Evolutionary conservation across 805 yeast species (phyloP), one percentile per base, ranked within the genome.

Genomic region (Sugiyamaella qingdaonensis): DNA sequence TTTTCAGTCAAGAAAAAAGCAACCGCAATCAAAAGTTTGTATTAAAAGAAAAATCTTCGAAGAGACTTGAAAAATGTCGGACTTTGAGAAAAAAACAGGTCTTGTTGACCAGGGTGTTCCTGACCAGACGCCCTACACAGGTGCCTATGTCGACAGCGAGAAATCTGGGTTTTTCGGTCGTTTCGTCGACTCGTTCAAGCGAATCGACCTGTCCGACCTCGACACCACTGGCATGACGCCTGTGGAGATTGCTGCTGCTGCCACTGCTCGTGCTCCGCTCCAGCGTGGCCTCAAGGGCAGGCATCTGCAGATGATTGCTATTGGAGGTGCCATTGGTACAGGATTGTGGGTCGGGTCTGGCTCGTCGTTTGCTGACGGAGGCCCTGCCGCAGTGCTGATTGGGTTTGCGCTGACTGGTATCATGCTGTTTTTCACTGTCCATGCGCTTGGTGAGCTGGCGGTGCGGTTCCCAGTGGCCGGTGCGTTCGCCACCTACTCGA

Each of bases 291-390:
- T 76, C 50, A 68, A 68, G 56, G 61, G 74, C 8, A 75, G 89
- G 62, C 90, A 85, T 67, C 72, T 85, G 62, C 79, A 82, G 55
- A 79, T 86, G 84, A 84, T 85, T 61, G 84, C 88, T 39, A 76
- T 85, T 35, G 88, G 88, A 34, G 85, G 88, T 34, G 79, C 85
- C 61, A 81, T 84, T 48, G 91, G 91, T 59, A 82, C 88, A 2
- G 90, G 91, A 66, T 68, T 85, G 52, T 79, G 86, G 56, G 81
- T 85, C 49, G 88, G 90, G 59, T 73, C 81, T n/a, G 88, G 88
- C 42, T 66, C 71, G 16, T 77, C 85, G 1, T 73, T 85, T 57
- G 65, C 69, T 29, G 67, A 69, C 10, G 74, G 71, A 11, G 91
- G 90, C 39, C 88, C 89, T 2, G 86, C 76, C 78, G 54, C 79